phyloP scores from a whole-genome alignment of 2,329 filamentous ascomycete genomes.

The Nothophoma quercina region DNA sequence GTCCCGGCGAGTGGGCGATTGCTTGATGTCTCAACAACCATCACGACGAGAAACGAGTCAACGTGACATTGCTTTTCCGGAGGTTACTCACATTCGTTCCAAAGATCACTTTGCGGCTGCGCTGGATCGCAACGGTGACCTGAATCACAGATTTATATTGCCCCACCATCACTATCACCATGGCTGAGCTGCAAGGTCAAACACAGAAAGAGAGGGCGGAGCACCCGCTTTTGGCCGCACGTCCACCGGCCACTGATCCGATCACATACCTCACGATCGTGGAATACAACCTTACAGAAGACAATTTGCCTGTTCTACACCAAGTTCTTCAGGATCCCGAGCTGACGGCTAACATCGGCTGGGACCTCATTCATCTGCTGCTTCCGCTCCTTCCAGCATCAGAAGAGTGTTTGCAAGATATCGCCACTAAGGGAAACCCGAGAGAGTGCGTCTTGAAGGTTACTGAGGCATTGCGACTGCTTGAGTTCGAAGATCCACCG shows the following conservation, averaged over 20 bases:
- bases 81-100: not conserved
- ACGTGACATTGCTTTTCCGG: not conserved
- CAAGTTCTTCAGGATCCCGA: constrained; percentile 72
- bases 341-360: constrained; percentile 79
- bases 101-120: not conserved
- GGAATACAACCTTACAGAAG: constrained; percentile 73
- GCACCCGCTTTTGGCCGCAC: constrained; percentile 63
- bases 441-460: constrained; percentile 83
- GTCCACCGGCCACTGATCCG: constrained; percentile 70
- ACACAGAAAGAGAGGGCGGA: constrained; percentile 32
- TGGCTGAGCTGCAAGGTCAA: constrained; percentile 42
- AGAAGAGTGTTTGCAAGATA: constrained; percentile 74
- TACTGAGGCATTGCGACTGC: constrained; percentile 72
- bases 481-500: constrained; percentile 59
- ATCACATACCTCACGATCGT: constrained; percentile 82
- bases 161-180: constrained; percentile 20
- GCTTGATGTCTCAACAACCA: constrained; percentile 14
- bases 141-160: not conserved
- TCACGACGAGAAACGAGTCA: not conserved
- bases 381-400: constrained; percentile 70
- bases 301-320: constrained; percentile 72
- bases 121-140: not conserved
- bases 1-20: constrained; percentile 10
- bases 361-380: constrained; percentile 81
- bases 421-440: constrained; percentile 80